phyloP scores from a whole-genome alignment of 2,329 filamentous ascomycete genomes.

The Pestalotiopsis sp. region DNA sequence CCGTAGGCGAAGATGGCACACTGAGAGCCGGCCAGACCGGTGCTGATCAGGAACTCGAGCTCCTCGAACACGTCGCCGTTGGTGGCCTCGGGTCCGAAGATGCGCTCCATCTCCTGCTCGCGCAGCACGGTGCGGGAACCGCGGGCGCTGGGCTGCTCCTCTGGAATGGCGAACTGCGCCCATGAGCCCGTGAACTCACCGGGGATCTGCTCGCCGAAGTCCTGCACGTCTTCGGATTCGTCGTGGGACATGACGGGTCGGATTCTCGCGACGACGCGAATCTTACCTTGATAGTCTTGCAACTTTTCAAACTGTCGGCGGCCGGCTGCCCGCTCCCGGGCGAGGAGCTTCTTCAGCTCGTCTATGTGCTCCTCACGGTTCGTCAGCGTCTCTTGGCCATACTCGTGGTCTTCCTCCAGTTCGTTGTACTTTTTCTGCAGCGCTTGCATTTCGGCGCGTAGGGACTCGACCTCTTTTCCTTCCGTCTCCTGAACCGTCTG shows the following conservation, averaged over 20 bases:
- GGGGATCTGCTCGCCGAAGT: background rate
- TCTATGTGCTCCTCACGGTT: too few relatives aligned
- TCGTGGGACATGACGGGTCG: background rate
- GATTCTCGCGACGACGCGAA: background rate
- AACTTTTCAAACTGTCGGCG: background rate
- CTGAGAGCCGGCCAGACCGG: background rate
- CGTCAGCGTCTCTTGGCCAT: too few relatives aligned
- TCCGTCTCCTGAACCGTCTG: too few relatives aligned
- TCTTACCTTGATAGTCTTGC: background rate
- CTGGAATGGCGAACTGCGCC: background rate
- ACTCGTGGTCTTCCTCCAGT: too few relatives aligned
- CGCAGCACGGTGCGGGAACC: background rate
- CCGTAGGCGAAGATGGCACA: conserved; percentile 6
- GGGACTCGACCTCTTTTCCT: too few relatives aligned
- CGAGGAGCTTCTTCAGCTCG: background rate
- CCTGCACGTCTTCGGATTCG: background rate
- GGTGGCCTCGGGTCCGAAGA: background rate
- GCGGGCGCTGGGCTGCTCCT: background rate
- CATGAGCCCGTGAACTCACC: background rate
- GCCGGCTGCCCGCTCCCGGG: background rate
- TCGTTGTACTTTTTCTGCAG: too few relatives aligned
- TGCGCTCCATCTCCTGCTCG: background rate
- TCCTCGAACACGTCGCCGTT: conserved; percentile 2
- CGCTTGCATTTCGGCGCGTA: too few relatives aligned
- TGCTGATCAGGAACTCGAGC: background rate